phyloP scores from a whole-genome alignment of 2,329 filamentous ascomycete species.

The Arthrinium phaeospermum region DNA sequence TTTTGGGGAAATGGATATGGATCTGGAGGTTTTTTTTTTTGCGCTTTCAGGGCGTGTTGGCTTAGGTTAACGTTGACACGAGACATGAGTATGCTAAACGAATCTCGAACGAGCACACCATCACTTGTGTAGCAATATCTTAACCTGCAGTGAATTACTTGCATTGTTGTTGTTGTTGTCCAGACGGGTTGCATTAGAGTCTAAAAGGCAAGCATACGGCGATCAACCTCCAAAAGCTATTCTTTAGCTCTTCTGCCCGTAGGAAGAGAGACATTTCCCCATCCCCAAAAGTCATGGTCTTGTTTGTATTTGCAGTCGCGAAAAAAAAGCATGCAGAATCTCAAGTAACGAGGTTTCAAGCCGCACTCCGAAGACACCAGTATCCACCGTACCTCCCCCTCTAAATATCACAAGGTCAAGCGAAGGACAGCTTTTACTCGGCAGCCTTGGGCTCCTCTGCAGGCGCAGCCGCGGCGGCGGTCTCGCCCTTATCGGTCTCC shows the following conservation, averaged over 20 bases:
- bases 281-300: constrained; percentile 37
- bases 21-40: not conserved
- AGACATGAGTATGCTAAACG: not conserved
- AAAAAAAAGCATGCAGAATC: constrained; percentile 58
- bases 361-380: constrained; percentile 69
- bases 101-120: not conserved
- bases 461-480: constrained; percentile 58
- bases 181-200: constrained; percentile 56
- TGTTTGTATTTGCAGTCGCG: constrained; percentile 51
- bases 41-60: not conserved
- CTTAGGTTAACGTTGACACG: not conserved
- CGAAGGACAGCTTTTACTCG: constrained; percentile 56
- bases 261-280: constrained; percentile 32
- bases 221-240: constrained; percentile 55
- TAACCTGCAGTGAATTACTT: constrained; percentile 30
- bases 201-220: constrained; percentile 57
- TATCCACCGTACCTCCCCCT: constrained; percentile 51
- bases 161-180: constrained; percentile 60
- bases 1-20: not conserved
- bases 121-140: constrained; percentile 16
- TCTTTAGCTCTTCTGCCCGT: constrained; percentile 42
- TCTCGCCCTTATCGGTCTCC: constrained; percentile 55
- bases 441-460: constrained; percentile 72
- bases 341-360: constrained; percentile 54
- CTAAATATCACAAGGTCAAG: constrained; percentile 48